phyloP scores from a whole-genome alignment of 495 filamentous ascomycete species.

The Podospora australis region DNA sequence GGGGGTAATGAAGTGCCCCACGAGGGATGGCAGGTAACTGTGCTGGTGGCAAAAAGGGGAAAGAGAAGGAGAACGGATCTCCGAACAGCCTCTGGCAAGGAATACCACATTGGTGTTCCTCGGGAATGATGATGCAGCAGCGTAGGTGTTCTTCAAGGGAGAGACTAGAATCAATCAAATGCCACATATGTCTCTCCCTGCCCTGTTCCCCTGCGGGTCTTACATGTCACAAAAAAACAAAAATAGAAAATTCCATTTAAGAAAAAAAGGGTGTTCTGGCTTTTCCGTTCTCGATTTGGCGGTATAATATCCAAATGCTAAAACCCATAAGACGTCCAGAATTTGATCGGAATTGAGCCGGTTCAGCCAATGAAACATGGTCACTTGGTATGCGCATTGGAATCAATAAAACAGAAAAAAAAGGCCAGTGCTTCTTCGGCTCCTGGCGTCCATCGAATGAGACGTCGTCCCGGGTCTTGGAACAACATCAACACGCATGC shows the following conservation, averaged over 20 bases:
- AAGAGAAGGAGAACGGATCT: background rate
- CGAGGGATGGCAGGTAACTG: too few relatives aligned
- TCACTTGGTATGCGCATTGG: background rate
- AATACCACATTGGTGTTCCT: background rate
- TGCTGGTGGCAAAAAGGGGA: background rate
- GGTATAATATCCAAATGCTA: too few relatives aligned
- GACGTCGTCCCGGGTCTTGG: background rate
- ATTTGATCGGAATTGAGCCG: too few relatives aligned
- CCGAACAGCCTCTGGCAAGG: background rate
- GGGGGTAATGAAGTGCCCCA: too few relatives aligned
- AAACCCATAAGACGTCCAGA: too few relatives aligned
- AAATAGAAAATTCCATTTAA: background rate
- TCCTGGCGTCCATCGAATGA: constrained; percentile 3
- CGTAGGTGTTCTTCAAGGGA: background rate
- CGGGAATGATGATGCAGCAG: background rate
- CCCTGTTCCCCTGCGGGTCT: background rate
- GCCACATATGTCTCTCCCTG: background rate
- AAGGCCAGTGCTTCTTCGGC: background rate
- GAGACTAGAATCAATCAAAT: background rate
- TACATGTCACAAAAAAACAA: background rate
- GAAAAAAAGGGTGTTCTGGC: background rate
- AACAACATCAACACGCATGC: background rate
- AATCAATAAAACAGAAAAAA: background rate
- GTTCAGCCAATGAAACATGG: too few relatives aligned
- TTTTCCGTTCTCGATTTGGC: constrained; percentile 1